phyloP scores from a whole-genome alignment of 2,329 filamentous ascomycete genomes.

The Aureobasidium sp. region DNA sequence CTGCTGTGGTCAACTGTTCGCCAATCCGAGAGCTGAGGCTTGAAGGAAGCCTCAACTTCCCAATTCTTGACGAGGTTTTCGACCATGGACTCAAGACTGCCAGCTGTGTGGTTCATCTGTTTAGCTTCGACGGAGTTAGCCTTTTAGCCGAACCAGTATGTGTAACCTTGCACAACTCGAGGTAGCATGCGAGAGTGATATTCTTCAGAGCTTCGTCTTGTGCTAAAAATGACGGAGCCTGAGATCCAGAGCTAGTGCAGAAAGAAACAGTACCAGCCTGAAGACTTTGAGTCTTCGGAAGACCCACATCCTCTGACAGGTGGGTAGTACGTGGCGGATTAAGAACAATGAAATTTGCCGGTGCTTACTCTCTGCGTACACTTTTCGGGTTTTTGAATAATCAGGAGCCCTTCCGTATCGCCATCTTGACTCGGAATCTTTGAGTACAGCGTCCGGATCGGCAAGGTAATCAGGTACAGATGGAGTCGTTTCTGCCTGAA shows the following conservation, averaged over 20 bases:
- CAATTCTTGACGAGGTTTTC: constrained; percentile 68
- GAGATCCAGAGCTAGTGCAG: background rate
- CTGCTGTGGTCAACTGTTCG: constrained; percentile 54
- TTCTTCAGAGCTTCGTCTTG: background rate
- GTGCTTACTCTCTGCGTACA: constrained; percentile 52
- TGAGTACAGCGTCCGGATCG: constrained; percentile 52
- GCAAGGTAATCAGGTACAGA: constrained; percentile 52
- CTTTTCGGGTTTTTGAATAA: constrained; percentile 56
- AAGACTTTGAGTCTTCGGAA: background rate
- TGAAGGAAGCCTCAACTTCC: constrained; percentile 66
- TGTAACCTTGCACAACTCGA: background rate
- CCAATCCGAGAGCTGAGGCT: constrained; percentile 55
- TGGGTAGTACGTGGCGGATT: background rate
- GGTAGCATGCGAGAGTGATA: background rate
- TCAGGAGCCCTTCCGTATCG: constrained; percentile 55
- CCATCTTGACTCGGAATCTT: constrained; percentile 50
- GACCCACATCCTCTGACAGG: background rate
- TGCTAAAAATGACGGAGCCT: background rate
- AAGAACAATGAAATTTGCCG: background rate
- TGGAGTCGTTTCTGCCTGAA: constrained; percentile 28
- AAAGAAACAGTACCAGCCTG: background rate
- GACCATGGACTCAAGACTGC: constrained; percentile 54
- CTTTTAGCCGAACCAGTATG: background rate
- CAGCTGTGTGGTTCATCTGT: constrained; percentile 47
- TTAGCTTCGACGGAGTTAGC: constrained; percentile 43